These are phyloP conservation scores for Amorphotheca resinae DNA, from an alignment of 495 filamentous ascomycete species.

Conservation along the genomic window DNA sequence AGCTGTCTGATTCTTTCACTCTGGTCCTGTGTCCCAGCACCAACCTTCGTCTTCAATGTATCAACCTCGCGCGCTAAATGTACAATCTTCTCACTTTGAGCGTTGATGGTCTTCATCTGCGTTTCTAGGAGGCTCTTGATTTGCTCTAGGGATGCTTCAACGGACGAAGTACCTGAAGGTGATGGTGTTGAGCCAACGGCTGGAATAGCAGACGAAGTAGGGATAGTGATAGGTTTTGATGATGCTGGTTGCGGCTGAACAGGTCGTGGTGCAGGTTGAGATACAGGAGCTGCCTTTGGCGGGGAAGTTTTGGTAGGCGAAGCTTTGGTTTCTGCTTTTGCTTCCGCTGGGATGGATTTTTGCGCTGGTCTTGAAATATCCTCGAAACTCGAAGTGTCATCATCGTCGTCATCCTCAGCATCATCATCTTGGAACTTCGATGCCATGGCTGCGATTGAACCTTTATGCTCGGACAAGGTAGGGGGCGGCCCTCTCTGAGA, in stretches of 20 bases:
- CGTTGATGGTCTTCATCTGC: slow-evolving; percentile 48
- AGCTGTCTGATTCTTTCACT: slow-evolving; percentile 57
- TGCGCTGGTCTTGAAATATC: slow-evolving; percentile 52
- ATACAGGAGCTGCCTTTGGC: slow-evolving; percentile 20
- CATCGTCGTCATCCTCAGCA: slow-evolving; percentile 43
- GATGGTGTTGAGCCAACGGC: slow-evolving; percentile 9
- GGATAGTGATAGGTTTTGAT: slow-evolving; percentile 25
- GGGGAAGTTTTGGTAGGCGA: slow-evolving; percentile 14
- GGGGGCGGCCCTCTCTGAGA: slow-evolving; percentile 41
- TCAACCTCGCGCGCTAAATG: slow-evolving; percentile 57
- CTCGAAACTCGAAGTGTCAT: slow-evolving; percentile 72
- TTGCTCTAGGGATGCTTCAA: slow-evolving; percentile 38
- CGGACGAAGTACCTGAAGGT: slow-evolving; percentile 17
- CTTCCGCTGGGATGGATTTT: slow-evolving; percentile 24
- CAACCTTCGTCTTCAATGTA: slow-evolving; percentile 49
- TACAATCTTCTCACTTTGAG: slow-evolving; percentile 49
- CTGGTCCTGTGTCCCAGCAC: slow-evolving; percentile 38
- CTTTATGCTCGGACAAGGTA: slow-evolving; percentile 69
- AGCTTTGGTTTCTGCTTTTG: slow-evolving; percentile 20
- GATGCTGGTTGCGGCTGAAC: slow-evolving; percentile 23
- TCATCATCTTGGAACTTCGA: slow-evolving; percentile 72
- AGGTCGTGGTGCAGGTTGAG: slow-evolving; percentile 26
- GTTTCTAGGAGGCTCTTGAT: slow-evolving; percentile 53
- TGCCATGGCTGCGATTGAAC: slow-evolving; percentile 71
- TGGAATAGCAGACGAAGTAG: slow-evolving; percentile 18